A percentile compares a stretch with the other conserved stretches of the same genome.
These are phyloP conservation scores for Penicillium sp. DNA, from an alignment of 2,329 filamentous ascomycete genomes.

Conservation along the genomic window DNA sequence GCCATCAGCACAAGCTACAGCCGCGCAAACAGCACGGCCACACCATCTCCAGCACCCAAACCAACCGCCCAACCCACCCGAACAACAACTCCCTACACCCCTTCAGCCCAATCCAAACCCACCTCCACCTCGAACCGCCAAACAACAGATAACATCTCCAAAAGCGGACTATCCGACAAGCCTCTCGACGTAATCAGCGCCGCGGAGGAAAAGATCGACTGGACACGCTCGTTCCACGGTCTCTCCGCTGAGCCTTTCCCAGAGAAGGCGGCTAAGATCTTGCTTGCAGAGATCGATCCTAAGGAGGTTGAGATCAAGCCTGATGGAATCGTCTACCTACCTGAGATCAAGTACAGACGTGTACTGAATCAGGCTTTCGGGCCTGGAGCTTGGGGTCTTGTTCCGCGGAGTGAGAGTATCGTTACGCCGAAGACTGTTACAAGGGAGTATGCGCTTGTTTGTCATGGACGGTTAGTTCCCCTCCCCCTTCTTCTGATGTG, in stretches of 20 bases:
- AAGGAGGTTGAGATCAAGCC: conserved; percentile 95
- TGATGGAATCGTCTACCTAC: conserved; percentile 92
- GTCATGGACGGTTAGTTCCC: conserved; percentile 71
- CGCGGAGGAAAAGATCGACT: conserved; percentile 63
- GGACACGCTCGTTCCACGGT: conserved; percentile 81
- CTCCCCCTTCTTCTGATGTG: not conserved
- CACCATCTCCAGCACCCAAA: not conserved
- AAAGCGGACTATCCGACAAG: conserved; percentile 39
- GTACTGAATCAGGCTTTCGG: conserved; percentile 90
- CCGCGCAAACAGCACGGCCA: conserved; percentile 17
- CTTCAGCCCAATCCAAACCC: conserved; percentile 16
- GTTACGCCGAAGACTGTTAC: conserved; percentile 81
- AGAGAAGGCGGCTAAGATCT: conserved; percentile 65
- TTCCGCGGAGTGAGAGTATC: conserved; percentile 80
- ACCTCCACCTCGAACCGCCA: conserved; percentile 23
- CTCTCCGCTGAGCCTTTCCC: conserved; percentile 71
- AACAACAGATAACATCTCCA: conserved; percentile 39
- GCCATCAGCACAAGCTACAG: conserved; percentile 18
- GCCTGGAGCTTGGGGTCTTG: conserved; percentile 92
- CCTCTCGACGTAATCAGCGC: conserved; percentile 33
- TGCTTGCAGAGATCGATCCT: conserved; percentile 66
- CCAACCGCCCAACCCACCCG: not conserved
- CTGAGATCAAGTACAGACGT: conserved; percentile 95
- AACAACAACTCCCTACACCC: conserved; percentile 7
- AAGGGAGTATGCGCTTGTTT: conserved; percentile 89